These are phyloP conservation scores for Roridomyces roridus DNA, from an alignment of 768 basidiomycete species.

Conservation along the genomic window DNA sequence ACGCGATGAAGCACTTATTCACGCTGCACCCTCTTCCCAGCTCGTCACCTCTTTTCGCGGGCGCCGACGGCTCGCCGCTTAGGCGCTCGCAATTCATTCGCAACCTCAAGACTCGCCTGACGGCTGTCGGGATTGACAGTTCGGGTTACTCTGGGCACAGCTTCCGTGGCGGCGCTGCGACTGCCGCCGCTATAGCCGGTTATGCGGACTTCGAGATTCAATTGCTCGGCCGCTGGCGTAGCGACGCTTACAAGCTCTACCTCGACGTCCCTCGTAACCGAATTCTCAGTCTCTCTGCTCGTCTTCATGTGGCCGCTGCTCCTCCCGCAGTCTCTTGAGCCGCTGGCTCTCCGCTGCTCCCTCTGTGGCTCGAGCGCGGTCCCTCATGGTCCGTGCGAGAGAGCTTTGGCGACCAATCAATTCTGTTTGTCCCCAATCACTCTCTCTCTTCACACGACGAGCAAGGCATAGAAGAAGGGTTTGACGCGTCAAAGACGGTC, in stretches of 20 bases:
- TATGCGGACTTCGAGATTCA: constrained; percentile 42
- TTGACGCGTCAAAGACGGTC: constrained; percentile 15
- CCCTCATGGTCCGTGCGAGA: constrained; percentile 17
- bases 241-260: constrained; percentile 45
- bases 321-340: constrained; percentile 12
- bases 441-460: constrained; percentile 10
- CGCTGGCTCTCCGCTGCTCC: constrained; percentile 12
- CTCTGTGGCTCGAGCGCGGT: constrained; percentile 18
- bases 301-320: constrained; percentile 33
- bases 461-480: constrained; percentile 21
- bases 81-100: constrained; percentile 22
- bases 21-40: constrained; percentile 3
- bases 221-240: constrained; percentile 42
- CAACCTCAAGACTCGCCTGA: constrained; percentile 4
- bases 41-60: constrained; percentile 22
- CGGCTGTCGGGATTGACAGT: constrained; percentile 20
- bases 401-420: constrained; percentile 21
- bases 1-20: constrained; percentile 9
- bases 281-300: constrained; percentile 36
- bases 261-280: constrained; percentile 32
- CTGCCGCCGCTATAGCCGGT: constrained; percentile 36
- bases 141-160: constrained; percentile 34
- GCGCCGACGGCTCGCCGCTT: constrained; percentile 11
- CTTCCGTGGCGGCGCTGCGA: constrained; percentile 34
- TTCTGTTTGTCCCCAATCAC: constrained; percentile 12